phyloP scores from a whole-genome alignment of 2,329 filamentous ascomycete species.

The Aureobasidium sp. region DNA sequence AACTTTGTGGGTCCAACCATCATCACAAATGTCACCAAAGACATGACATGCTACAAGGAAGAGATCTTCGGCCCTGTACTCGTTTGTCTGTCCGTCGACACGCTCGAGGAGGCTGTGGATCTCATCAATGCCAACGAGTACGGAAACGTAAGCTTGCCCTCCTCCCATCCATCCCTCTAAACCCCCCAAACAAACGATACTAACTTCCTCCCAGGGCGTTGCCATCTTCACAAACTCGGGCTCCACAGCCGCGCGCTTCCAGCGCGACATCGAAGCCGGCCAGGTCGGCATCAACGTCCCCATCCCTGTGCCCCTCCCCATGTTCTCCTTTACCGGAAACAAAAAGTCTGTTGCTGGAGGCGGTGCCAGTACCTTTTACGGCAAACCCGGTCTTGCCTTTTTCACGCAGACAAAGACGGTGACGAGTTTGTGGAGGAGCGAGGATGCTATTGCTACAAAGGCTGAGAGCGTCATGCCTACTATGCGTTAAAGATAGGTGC shows the following conservation, averaged over 20 bases:
- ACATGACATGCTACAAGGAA: constrained; percentile 77
- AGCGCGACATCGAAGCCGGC: constrained; percentile 71
- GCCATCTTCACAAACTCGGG: constrained; percentile 78
- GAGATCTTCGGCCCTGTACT: constrained; percentile 82
- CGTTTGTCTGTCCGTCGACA: constrained; percentile 69
- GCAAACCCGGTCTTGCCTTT: constrained; percentile 82
- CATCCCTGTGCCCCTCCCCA: constrained; percentile 56
- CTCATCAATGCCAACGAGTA: constrained; percentile 82
- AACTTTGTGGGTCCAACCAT: constrained; percentile 79
- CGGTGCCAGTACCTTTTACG: constrained; percentile 90
- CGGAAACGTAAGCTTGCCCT: constrained; percentile 47
- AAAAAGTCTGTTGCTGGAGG: constrained; percentile 88
- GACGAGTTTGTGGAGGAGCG: constrained; percentile 77
- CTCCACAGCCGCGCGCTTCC: constrained; percentile 67
- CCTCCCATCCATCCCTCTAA: no score
- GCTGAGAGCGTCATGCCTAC: constrained; percentile 85
- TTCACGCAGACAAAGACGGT: constrained; percentile 98
- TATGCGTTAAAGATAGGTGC: neutral
- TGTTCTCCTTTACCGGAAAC: constrained; percentile 58
- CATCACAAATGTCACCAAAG: constrained; percentile 67
- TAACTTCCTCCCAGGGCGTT: constrained; percentile 40
- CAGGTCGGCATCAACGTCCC: constrained; percentile 82
- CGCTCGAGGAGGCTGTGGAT: constrained; percentile 69
- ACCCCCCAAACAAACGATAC: neutral
- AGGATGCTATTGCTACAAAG: constrained; percentile 78